Conservation (phyloP, 768 basidiomycete genomes). For the Leccinum aurantiacum region DNA sequence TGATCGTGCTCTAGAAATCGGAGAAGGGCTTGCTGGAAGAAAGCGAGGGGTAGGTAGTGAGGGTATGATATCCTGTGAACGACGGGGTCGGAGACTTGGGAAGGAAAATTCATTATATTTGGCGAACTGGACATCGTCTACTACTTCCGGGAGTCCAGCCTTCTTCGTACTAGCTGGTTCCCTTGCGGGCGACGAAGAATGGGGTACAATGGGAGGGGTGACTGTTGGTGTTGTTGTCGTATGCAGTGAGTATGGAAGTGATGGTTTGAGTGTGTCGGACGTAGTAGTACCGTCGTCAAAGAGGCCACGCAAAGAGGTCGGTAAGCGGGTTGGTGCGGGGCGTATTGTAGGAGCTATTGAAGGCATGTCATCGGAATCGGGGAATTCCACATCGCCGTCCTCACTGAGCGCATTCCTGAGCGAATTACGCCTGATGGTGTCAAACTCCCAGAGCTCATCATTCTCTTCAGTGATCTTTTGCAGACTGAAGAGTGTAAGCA, state of each 20-base stretch:
- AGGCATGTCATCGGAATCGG: constrained; percentile 14
- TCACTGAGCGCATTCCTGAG: constrained; percentile 22
- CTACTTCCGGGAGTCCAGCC: constrained; percentile 29
- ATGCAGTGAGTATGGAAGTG: constrained; percentile 29
- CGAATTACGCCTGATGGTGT: constrained; percentile 56
- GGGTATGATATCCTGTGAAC: constrained; percentile 51
- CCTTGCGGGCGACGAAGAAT: constrained; percentile 37
- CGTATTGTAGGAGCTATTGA: constrained; percentile 48
- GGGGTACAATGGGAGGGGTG: constrained; percentile 25
- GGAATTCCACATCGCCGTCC: constrained; percentile 25
- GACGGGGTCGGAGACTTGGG: constrained; percentile 56
- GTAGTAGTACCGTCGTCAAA: constrained; percentile 62
- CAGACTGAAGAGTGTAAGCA: constrained; percentile 16
- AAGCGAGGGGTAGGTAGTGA: constrained; percentile 25
- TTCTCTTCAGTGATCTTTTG: constrained; percentile 26
- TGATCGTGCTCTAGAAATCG: constrained; percentile 36
- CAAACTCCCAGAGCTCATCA: constrained; percentile 72
- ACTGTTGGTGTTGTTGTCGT: constrained; percentile 28
- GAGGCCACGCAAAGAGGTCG: constrained; percentile 74
- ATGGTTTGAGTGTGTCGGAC: constrained; percentile 44
- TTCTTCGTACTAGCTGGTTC: constrained; percentile 36
- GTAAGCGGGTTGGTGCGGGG: constrained; percentile 53
- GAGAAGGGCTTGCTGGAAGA: constrained; percentile 33
- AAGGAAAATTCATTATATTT: constrained; percentile 55
- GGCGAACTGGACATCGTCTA: constrained; percentile 42